Evolutionary conservation across 2,329 filamentous ascomycete genomes (phyloP).

Genomic region (Falciphora oryzae): DNA sequence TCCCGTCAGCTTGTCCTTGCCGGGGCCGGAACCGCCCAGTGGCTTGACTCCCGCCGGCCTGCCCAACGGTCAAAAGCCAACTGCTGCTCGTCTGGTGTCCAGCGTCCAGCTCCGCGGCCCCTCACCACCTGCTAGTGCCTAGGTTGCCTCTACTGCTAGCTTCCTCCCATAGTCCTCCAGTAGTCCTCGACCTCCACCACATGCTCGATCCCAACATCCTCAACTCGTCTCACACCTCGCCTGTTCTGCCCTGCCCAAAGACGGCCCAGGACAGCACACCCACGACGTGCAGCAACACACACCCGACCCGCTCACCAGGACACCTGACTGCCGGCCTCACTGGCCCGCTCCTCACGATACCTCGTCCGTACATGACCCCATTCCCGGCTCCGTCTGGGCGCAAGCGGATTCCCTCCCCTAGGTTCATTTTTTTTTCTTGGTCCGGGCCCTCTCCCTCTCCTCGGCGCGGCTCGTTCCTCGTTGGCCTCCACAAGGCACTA

Average conservation of each 20-base stretch:
- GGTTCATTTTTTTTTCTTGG: not conserved
- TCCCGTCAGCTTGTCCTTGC: not conserved
- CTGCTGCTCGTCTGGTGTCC: too few species aligned
- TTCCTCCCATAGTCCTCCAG: not conserved
- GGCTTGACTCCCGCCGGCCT: not conserved
- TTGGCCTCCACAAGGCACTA: not conserved
- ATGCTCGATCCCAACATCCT: not conserved
- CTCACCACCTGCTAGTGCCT: too few species aligned
- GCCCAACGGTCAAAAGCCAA: not conserved
- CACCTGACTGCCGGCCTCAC: not conserved
- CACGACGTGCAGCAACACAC: too few species aligned
- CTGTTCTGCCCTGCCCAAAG: not conserved
- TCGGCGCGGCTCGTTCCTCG: not conserved
- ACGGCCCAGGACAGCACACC: not conserved
- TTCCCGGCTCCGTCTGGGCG: not conserved
- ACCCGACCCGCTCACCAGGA: not conserved
- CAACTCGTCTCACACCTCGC: not conserved
- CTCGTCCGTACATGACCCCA: not conserved
- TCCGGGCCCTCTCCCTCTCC: not conserved
- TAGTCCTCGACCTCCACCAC: not conserved
- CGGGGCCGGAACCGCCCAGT: too few species aligned
- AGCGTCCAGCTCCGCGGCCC: not conserved
- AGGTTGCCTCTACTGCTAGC: not conserved
- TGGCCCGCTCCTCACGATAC: not conserved
- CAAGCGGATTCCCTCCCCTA: not conserved